Percentiles rank a stretch among this genome's conserved stretches.
phyloP scores from a whole-genome alignment of 768 basidiomycete species.

The Stropharia rugosoannulata region DNA sequence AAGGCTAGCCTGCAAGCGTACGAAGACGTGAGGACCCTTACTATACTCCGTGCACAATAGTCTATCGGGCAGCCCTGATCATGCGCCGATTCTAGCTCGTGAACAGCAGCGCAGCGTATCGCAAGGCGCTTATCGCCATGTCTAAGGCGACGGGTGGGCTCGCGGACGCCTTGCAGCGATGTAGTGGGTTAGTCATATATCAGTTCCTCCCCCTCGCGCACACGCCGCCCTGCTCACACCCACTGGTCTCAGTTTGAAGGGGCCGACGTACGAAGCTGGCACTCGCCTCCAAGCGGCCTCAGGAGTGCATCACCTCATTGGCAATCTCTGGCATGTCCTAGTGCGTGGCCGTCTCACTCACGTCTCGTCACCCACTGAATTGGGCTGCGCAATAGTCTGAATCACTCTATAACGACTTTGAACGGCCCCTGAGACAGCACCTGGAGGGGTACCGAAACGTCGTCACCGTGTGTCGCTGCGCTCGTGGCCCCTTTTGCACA shows the following conservation, averaged over 20 bases:
- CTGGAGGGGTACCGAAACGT: slow-evolving; percentile 75
- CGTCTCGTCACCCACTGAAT: slow-evolving; percentile 4
- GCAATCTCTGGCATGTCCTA: slow-evolving; percentile 91
- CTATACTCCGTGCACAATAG: not conserved
- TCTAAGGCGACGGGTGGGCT: slow-evolving; percentile 82
- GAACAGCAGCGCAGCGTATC: slow-evolving; percentile 74
- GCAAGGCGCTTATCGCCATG: slow-evolving; percentile 76
- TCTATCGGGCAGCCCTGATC: not conserved
- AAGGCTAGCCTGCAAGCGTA: slow-evolving; percentile 78
- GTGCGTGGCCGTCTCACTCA: slow-evolving; percentile 40
- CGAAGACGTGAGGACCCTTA: slow-evolving; percentile 60
- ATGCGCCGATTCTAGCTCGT: slow-evolving; percentile 55
- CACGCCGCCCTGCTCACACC: not conserved
- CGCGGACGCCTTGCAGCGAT: slow-evolving; percentile 83
- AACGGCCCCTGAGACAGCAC: slow-evolving; percentile 85
- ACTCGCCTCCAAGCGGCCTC: slow-evolving; percentile 83
- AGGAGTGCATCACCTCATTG: slow-evolving; percentile 88
- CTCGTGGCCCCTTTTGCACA: not conserved
- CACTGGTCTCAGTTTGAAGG: slow-evolving; percentile 56
- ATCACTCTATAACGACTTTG: slow-evolving; percentile 83
- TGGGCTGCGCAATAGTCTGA: slow-evolving; percentile 55
- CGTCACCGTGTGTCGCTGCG: slow-evolving; percentile 51
- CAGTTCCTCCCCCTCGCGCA: not conserved
- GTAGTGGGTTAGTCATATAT: slow-evolving; percentile 62
- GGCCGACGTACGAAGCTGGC: slow-evolving; percentile 77